Evolutionary conservation across 2,329 filamentous ascomycete genomes (phyloP).

Genomic region (Mycosphaerella arachidis): DNA sequence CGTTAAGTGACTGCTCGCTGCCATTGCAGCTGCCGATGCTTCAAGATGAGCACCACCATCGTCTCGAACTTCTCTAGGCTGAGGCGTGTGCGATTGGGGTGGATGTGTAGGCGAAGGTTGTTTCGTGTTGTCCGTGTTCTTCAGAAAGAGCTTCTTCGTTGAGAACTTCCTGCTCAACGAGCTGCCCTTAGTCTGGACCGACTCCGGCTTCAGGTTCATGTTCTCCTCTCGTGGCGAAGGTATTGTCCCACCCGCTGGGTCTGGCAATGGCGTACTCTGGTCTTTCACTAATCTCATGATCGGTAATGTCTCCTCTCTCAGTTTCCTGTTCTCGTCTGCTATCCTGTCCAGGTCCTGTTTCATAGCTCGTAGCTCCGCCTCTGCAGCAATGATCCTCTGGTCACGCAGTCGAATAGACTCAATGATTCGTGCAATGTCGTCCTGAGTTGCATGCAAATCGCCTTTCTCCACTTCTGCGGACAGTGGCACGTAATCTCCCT

Average conservation of each 20-base stretch:
- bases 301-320: constrained; percentile 87
- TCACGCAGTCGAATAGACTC: constrained; percentile 86
- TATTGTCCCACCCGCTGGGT: constrained; percentile 34
- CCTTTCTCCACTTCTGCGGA: constrained; percentile 84
- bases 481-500: constrained; percentile 87
- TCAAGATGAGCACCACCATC: constrained; percentile 38
- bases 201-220: constrained; percentile 21
- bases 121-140: constrained; percentile 39
- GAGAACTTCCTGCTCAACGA: constrained; percentile 50
- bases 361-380: constrained; percentile 76
- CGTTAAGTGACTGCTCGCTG: constrained; percentile 49
- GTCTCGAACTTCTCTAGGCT: constrained; percentile 30
- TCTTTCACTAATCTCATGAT: constrained; percentile 89
- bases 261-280: constrained; percentile 78
- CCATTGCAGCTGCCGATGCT: constrained; percentile 48
- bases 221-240: constrained; percentile 33
- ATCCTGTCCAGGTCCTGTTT: constrained; percentile 48
- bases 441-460: constrained; percentile 81
- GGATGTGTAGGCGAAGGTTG: constrained; percentile 49
- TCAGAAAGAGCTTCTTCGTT: constrained; percentile 50
- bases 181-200: constrained; percentile 39
- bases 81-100: constrained; percentile 28
- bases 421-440: constrained; percentile 87
- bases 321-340: constrained; percentile 76
- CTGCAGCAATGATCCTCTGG: constrained; percentile 78